A percentile compares a stretch with the other conserved stretches of the same genome.
phyloP scores from a whole-genome alignment of 2,329 filamentous ascomycete species.

The Penicillium rolfsii region DNA sequence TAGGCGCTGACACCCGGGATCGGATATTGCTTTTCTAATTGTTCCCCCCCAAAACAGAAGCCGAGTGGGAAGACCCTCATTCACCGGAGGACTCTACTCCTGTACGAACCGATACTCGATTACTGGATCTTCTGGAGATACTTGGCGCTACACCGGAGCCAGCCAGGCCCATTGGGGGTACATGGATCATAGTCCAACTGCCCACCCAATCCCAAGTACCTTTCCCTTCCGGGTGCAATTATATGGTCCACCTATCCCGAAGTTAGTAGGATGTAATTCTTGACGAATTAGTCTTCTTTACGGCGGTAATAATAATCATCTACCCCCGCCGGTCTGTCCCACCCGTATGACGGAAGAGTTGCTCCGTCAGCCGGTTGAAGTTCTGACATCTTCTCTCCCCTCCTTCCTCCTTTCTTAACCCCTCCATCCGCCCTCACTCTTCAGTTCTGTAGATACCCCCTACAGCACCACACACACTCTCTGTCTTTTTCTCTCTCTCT shows the following conservation, averaged over 20 bases:
- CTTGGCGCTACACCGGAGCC: slow-evolving; percentile 6
- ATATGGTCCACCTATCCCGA: not conserved
- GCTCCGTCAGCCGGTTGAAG: slow-evolving; percentile 38
- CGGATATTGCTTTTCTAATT: slow-evolving; percentile 22
- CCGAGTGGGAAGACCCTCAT: slow-evolving; percentile 30
- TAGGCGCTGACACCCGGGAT: slow-evolving; percentile 12
- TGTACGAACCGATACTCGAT: slow-evolving; percentile 24
- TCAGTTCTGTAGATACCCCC: slow-evolving; percentile 20
- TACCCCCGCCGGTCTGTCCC: slow-evolving; percentile 21
- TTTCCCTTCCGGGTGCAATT: not conserved
- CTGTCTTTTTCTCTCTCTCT: not conserved
- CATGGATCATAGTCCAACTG: not conserved
- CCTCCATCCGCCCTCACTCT: slow-evolving; percentile 21
- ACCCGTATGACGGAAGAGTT: slow-evolving; percentile 41
- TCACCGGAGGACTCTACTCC: slow-evolving; percentile 45
- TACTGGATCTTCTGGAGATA: not conserved
- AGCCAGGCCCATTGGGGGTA: not conserved
- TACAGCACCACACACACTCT: slow-evolving; percentile 22
- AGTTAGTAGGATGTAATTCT: not conserved
- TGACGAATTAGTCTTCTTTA: slow-evolving; percentile 11
- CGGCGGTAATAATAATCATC: slow-evolving; percentile 11
- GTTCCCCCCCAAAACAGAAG: slow-evolving; percentile 16
- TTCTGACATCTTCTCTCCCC: slow-evolving; percentile 26
- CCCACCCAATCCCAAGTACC: slow-evolving; percentile 4
- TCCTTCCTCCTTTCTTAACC: slow-evolving; percentile 28